Evolutionary conservation across 2,329 filamentous ascomycete species (phyloP).

Genomic region (Ophiostoma piceae): DNA sequence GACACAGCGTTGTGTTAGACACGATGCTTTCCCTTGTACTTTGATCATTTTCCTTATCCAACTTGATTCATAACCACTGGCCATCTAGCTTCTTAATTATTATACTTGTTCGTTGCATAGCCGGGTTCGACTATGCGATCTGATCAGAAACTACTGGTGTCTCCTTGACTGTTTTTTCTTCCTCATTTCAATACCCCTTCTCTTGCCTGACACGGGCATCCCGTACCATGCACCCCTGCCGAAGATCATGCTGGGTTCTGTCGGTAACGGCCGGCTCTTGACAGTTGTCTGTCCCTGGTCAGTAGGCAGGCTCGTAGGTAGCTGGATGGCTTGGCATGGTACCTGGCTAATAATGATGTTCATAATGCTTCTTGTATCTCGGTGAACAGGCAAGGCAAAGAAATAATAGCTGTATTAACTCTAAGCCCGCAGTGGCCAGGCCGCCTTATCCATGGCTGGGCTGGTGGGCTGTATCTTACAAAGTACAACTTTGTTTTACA

Average conservation of each 20-base stretch:
- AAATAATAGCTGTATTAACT: not conserved
- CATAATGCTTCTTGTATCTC: not conserved
- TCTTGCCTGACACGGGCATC: not conserved
- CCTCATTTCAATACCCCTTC: constrained; percentile 5
- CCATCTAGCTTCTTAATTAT: not conserved
- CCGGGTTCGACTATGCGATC: constrained; percentile 2
- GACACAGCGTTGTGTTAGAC: not conserved
- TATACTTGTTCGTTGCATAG: not conserved
- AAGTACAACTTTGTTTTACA: not conserved
- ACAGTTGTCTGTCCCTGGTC: not conserved
- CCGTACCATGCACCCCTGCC: constrained; percentile 4
- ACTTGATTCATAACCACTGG: too few relatives aligned
- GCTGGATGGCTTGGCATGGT: not conserved
- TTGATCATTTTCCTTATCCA: not conserved
- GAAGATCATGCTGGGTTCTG: constrained; percentile 5
- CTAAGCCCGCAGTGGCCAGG: not conserved
- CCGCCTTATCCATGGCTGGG: not conserved
- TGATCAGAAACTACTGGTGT: constrained; percentile 3
- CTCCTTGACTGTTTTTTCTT: not conserved
- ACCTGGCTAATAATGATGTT: not conserved
- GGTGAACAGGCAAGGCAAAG: constrained; percentile 3
- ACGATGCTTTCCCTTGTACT: not conserved
- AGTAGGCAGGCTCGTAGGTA: not conserved
- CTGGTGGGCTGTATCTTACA: not conserved
- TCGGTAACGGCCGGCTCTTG: constrained; percentile 1